Evolutionary conservation across 768 basidiomycete genomes (phyloP), one percentile per base, ranked within the genome.

Genomic region (Paxillus involutus): DNA sequence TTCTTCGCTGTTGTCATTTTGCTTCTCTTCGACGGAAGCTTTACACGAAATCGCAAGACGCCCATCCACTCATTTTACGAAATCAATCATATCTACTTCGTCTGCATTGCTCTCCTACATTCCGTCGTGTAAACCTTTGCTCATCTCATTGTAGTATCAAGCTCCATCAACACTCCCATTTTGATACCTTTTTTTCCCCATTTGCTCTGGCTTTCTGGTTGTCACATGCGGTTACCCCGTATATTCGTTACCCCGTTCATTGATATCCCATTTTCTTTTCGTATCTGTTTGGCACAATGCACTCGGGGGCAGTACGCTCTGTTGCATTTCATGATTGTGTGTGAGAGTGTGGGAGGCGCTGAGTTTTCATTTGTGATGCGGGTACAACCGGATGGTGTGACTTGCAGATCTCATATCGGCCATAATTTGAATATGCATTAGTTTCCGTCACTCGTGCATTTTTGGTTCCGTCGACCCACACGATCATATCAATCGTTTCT

Each of bases 221-320:
- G 64, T 66, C 59, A 57, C 64, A 70, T 72, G 57, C 69, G 69
- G 71, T 69, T 71, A 71, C 70, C 70, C 70, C 70, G 69, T 72
- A 72, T 57, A 70, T 57, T 55, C 49, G 57, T 72, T 69, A 68
- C 69, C 69, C 66, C 56, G 63, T 62, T 59, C 59, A 58, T 64
- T 62, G 68, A 71, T 70, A 71, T 70, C 63, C 70, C 53, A 56
- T 53, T 63, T 13, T 26, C 51, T 49, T 39, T 37, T 61, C 60
- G 51, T 59, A 37, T 37, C 46, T 45, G 36, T 46, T 62, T 57
- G 63, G 55, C 59, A 57, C 57, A 42, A 59, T 49, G 43, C 45
- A 55, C 35, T 57, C 53, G 57, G 53, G 47, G 49, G 49, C 56
- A 56, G 44, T 44, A 7, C 35, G 59, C 36, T 39, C 21, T 51